Evolutionary conservation across 177 flowering plant species (phyloP).

Genomic region (Vitis hybrid): DNA sequence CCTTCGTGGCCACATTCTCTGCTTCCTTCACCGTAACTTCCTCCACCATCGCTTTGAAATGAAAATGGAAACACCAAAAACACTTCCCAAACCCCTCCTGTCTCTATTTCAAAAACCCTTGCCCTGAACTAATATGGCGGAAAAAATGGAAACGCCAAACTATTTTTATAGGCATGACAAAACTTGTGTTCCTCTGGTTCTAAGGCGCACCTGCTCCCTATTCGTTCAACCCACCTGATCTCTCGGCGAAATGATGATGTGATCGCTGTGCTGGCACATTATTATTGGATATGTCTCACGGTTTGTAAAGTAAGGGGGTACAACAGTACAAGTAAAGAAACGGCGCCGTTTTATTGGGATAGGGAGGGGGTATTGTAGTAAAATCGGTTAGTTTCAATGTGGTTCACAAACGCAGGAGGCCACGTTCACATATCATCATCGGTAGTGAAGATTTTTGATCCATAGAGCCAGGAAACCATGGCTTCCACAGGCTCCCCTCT

Average conservation of each 20-base stretch:
- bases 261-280: no score
- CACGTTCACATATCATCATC: no score
- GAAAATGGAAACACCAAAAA: background rate
- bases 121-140: slow-evolving; percentile 10
- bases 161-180: no score
- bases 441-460: no score
- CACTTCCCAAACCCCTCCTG: background rate
- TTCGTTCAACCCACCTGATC: background rate
- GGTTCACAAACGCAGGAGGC: no score
- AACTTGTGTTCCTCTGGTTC: background rate
- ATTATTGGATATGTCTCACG: no score
- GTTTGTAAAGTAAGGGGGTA: no score
- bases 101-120: slow-evolving; percentile 5
- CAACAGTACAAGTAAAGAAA: no score
- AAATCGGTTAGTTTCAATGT: no score
- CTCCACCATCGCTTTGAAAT: slow-evolving; percentile 25
- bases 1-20: background rate
- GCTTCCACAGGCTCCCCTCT: slow-evolving; percentile 30
- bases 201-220: background rate
- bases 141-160: background rate
- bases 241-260: background rate
- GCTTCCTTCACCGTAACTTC: slow-evolving; percentile 19
- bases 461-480: slow-evolving; percentile 14
- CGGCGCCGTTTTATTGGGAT: no score
- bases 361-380: no score